Base-by-base conservation (phyloP, 192 early-diverging fungal species). In the Coemansia sp. region DNA sequence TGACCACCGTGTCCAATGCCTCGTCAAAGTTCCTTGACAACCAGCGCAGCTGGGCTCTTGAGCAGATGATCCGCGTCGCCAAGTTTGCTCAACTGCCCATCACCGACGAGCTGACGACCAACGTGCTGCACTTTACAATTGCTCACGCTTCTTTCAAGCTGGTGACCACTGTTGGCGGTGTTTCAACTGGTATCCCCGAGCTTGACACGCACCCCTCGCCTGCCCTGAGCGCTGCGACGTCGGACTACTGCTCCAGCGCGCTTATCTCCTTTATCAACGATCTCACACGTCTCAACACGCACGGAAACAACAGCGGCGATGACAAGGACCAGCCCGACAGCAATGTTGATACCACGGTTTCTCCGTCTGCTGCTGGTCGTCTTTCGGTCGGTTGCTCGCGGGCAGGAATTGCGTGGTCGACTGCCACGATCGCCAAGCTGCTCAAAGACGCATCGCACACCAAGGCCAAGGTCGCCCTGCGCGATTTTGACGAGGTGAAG, bases 1-100 rank as follows among this genome's bases (percentile, higher is more conserved):
- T 57, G 17, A 75, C 71, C 48, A 68, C 76, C 20, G 74, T 73
- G 5, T 64, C 72, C 62, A 70, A 68, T 36, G 62, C 67, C 51
- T 62, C 66, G 3, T 54, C 55, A 28, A 74, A 70, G 64, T 54
- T 70, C 4, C 66, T 86, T 14, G 87, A 90, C 55, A 71, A 75
- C 36, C 88, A 86, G 69, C 88, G 93, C 52, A 78, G 73, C 41
- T 98, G 96, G 96, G 89, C 86, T 6, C 51, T 95, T 8, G 89
- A 95, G 43, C 93, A 95, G 78, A 89, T 98, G 88, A 79, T 89
- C 52, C 73, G 86, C 20, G 76, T 98, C 35, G 80, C 95, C 64
- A 82, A 87, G 28, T 90, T 90, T 59, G 74, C 83, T n/a, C 88
- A 90, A 67, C 75, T 94, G 38, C 87, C 91, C n/a, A 91, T 90